Conservation (phyloP, 257 asterid genomes). For the Paulownia fortunei region DNA sequence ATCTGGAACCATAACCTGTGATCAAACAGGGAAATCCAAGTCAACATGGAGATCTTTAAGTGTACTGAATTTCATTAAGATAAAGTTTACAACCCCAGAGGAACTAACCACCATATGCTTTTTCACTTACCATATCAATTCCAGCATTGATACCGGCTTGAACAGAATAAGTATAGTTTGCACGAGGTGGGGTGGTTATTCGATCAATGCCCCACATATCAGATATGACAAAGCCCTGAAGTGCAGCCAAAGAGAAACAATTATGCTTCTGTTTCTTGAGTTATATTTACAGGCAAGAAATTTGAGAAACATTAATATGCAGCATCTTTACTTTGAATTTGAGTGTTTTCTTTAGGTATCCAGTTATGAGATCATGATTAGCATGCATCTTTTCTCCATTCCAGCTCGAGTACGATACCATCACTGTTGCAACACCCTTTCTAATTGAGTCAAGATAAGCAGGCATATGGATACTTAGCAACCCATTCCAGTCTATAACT, state of each 20-base stretch:
- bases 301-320: background rate
- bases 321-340: conserved; percentile 49
- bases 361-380: conserved; percentile 50
- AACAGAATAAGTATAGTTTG: conserved; percentile 67
- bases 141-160: conserved; percentile 66
- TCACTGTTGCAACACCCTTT: conserved; percentile 52
- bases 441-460: conserved; percentile 56
- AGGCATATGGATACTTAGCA: conserved; percentile 53
- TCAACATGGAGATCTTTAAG: background rate
- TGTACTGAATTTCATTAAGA: background rate
- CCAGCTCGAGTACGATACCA: conserved; percentile 63
- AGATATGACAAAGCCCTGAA: conserved; percentile 81
- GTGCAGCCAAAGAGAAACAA: background rate
- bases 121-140: conserved; percentile 64
- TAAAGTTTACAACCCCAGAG: background rate
- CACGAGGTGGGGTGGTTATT: conserved; percentile 58
- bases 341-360: conserved; percentile 53
- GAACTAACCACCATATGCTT: background rate
- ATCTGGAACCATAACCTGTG: conserved; percentile 66
- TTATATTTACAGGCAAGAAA: background rate
- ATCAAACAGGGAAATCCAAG: background rate
- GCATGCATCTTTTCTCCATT: conserved; percentile 60
- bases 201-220: conserved; percentile 73
- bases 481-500: conserved; percentile 40
- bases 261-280: conserved; percentile 11